Conservation (phyloP, 345 rosid genomes). For the Sisymbrium irio region DNA sequence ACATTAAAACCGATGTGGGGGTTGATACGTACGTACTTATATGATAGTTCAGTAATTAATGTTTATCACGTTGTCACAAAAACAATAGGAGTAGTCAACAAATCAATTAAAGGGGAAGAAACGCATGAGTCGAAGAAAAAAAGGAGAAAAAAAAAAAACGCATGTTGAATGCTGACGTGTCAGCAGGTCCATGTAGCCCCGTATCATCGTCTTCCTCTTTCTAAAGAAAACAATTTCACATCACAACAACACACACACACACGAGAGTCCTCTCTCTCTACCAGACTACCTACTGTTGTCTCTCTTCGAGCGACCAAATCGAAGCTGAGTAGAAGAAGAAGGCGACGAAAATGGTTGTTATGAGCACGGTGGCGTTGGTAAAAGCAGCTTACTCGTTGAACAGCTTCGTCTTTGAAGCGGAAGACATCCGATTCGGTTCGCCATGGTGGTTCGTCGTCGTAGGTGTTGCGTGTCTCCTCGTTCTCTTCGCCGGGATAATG, state of each 20-base stretch:
- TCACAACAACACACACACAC: neutral
- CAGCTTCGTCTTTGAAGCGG: constrained; percentile 49
- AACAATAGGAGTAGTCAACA: constrained; percentile 4
- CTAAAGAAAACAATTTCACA: constrained; percentile 3
- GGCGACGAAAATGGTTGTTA: constrained; percentile 30
- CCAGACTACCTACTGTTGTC: no score
- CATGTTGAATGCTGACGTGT: constrained; percentile 37
- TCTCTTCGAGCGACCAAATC: constrained; percentile 28
- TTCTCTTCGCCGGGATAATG: constrained; percentile 76
- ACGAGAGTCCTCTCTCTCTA: neutral
- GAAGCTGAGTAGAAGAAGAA: neutral
- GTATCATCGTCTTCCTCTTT: constrained; percentile 20
- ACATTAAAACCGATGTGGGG: neutral
- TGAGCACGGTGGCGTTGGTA: constrained; percentile 33
- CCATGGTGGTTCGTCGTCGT: constrained; percentile 62
- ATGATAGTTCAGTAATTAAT: neutral
- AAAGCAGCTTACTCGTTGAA: constrained; percentile 31
- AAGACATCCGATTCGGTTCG: constrained; percentile 55
- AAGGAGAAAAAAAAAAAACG: constrained; percentile 2
- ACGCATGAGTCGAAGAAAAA: neutral
- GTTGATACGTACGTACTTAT: neutral
- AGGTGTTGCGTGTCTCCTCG: constrained; percentile 64
- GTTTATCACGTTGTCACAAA: neutral
- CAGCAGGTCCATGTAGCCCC: constrained; percentile 30
- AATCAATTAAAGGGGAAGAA: neutral